Base-by-base conservation (phyloP, 176 grass and related monocot species). In the Aegilops bicornis region DNA sequence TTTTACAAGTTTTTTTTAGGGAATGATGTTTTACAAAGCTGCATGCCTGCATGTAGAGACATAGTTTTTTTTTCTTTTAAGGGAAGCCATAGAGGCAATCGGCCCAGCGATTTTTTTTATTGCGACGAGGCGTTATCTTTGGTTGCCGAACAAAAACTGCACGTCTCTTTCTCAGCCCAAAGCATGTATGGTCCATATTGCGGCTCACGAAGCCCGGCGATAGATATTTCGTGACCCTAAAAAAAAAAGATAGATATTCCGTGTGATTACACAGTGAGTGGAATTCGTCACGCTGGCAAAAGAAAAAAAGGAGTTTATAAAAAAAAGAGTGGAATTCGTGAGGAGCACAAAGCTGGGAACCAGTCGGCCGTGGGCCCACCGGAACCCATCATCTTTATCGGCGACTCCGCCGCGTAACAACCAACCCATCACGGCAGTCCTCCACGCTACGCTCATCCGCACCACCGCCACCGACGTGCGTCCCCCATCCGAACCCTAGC, bases 391-490 rank as follows among this genome's bases (percentile, higher is more conserved):
- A 1, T 43, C 11, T 64, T 8, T 50, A 84, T 84, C 58, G 31
- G 13, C 45, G 12, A 76, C 73, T 76, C 66, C 80, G 67, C 45
- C 65, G 60, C 8, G 83, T 35, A 32, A 83, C 56, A 20, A 82
- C 24, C 60, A 25, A 1, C 10, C 54, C 64, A 25, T 20, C 42
- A 29, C 72, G 12, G 70, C 75, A 35, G 52, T 78, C 79, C 60
- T 64, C 35, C 81, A 87, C 85, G 85, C 47, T 7, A 80, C 80
- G 69, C 85, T 35, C 52, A 58, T 8, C 73, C 52, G 3, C 70
- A 3, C 63, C 54, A 7, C 31, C 16, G 25, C 11, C 39, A 9
- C 31, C 61, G 33, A 82, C 68, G 68, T 29, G 73, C 76, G 2
- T 7, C 19, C 19, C 72, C 60, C n/a, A 61, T 13, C 60, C 20